Conservation (phyloP, 2,329 filamentous ascomycete genomes). For the Cordyceps militaris region DNA sequence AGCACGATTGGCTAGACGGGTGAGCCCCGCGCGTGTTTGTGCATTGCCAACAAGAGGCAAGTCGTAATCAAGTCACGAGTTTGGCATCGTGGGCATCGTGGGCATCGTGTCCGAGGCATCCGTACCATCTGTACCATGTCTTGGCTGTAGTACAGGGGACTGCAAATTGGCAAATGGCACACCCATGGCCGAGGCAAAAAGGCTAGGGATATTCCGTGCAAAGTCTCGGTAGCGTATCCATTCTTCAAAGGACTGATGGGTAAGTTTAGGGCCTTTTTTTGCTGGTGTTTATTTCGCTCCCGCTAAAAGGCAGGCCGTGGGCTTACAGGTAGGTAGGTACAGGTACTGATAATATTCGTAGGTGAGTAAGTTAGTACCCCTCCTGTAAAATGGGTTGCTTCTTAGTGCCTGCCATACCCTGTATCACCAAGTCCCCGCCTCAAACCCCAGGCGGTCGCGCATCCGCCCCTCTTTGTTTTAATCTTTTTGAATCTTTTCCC, state of each 20-base stretch:
- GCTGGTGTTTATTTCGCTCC: no score
- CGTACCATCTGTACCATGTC: no score
- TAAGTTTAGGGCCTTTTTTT: no score
- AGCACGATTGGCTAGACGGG: neutral
- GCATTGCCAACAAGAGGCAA: no score
- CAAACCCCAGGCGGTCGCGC: no score
- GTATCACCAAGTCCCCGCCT: no score
- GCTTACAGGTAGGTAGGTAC: neutral
- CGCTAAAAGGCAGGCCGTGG: neutral
- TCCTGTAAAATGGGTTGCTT: no score
- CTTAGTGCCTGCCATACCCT: no score
- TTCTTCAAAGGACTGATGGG: no score
- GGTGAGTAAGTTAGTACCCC: no score
- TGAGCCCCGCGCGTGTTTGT: neutral
- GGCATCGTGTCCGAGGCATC: neutral
- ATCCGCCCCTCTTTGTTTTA: conserved; percentile 6
- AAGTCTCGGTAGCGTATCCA: neutral
- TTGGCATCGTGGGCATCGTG: neutral
- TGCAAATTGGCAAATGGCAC: neutral
- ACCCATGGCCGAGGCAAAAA: no score
- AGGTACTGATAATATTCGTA: neutral
- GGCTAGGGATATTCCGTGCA: no score
- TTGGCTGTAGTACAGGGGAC: neutral
- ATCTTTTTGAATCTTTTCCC: neutral
- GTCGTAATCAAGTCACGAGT: neutral